Evolutionary conservation across 768 basidiomycete genomes (phyloP), one percentile per base, ranked within the genome.

Genomic region (Termitomyces heimii): DNA sequence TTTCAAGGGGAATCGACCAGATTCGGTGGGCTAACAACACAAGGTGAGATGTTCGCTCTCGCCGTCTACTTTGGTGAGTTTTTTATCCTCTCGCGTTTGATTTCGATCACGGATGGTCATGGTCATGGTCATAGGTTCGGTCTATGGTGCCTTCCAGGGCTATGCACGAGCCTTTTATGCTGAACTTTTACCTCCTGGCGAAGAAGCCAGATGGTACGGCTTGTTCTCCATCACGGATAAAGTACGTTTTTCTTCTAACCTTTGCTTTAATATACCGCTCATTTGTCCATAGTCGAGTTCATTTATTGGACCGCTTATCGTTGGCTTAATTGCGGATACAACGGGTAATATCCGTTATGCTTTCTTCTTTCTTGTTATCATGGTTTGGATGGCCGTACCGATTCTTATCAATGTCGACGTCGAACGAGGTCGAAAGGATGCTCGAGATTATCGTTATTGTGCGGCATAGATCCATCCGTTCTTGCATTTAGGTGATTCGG

Each of bases 301-400:
- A 7, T 98, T 98, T 73, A 72, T 98, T 4, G 96, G 96, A 0
- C 96, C 96, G 3, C 75, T 94, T 6, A 73, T 93, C 28, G 94
- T 98, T 1, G 94, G 93, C 0, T 62, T 94, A 37, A 89, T 98
- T 40, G 86, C 94, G 0, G 94, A 96, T 67, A 69, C 77, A 44
- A 98, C 94, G 0, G 94, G 91, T 2, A 94, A 96, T 70, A 95
- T 97, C 48, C 88, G 95, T 28, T 89, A 89, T 60, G 86, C 87
- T 2, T 98, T 97, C 71, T 85, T 92, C 67, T 94, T 98, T 75
- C 79, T 98, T 16, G 77, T 92, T 3, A 56, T 77, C 52, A 90
- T 96, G 88, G 76, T 97, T 13, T 88, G 88, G 82, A 62, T 83
- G 1, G 88, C 94, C 0, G 72, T 96, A 1, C 95, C 94, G 0